Conservation (phyloP, 805 yeast genomes). For the Ogataea parapolymorpha region DNA sequence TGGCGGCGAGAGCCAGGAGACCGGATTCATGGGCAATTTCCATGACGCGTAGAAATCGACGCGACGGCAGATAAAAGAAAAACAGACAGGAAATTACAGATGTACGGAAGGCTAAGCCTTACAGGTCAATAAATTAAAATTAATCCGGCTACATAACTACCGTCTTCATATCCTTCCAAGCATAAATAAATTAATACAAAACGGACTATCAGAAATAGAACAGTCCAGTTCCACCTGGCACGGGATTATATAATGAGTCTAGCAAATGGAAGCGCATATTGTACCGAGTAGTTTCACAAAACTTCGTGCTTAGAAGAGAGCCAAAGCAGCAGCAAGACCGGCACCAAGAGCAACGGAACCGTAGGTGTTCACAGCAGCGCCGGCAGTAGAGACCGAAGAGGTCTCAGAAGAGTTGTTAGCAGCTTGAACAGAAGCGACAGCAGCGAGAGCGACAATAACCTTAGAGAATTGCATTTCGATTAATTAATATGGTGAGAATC, state of each 20-base stretch:
- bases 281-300: conserved; percentile 3
- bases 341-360: conserved; percentile 80
- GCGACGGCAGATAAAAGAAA: conserved; percentile 3
- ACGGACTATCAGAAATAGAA: conserved; percentile 5
- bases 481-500: conserved; percentile 3
- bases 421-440: conserved; percentile 67
- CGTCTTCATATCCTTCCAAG: conserved; percentile 5
- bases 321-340: conserved; percentile 80
- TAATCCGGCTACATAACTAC: conserved; percentile 3
- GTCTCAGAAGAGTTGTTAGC: conserved; percentile 45
- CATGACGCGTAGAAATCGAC: conserved; percentile 7
- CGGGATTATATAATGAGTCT: conserved; percentile 4
- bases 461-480: conserved; percentile 66
- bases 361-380: conserved; percentile 38
- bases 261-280: conserved; percentile 10
- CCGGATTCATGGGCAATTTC: conserved; percentile 4
- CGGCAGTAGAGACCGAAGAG: conserved; percentile 43
- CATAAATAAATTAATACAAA: conserved; percentile 20
- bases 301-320: conserved; percentile 33
- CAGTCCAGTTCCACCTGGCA: conserved; percentile 10
- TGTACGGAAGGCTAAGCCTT: too few relatives aligned
- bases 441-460: conserved; percentile 66
- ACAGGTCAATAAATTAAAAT: background rate
- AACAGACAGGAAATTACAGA: background rate
- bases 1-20: conserved; percentile 2